These are phyloP conservation scores for Brassica hybrid DNA, from an alignment of 441 rosid species.

Conservation along the genomic window DNA sequence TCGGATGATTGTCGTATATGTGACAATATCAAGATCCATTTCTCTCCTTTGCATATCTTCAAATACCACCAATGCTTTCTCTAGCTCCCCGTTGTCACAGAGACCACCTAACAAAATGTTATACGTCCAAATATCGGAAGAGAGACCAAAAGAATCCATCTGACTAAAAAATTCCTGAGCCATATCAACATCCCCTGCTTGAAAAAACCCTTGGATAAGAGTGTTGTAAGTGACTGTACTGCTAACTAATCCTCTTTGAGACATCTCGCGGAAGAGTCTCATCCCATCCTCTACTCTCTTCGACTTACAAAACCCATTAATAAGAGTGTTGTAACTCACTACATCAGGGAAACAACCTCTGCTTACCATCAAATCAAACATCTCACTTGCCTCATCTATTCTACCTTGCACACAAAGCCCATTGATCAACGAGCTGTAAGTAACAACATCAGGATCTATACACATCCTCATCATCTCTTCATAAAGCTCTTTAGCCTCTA, in stretches of 20 bases:
- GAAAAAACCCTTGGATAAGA: too few relatives aligned
- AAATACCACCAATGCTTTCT: constrained; percentile 1
- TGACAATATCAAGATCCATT: not conserved
- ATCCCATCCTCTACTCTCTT: too few relatives aligned
- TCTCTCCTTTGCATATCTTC: constrained; percentile 1
- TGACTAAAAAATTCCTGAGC: not conserved
- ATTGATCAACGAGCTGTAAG: not conserved
- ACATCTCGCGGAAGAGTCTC: too few relatives aligned
- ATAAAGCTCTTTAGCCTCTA: not conserved
- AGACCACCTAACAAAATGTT: constrained; percentile 1
- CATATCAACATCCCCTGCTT: not conserved
- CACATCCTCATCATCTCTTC: not conserved
- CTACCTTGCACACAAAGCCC: not conserved
- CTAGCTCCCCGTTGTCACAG: constrained; percentile 13
- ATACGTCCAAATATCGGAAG: not conserved
- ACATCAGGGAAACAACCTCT: too few relatives aligned
- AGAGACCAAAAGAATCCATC: constrained; percentile 5
- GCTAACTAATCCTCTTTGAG: too few relatives aligned
- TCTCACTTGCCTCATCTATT: not conserved
- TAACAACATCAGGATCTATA: constrained; percentile 1
- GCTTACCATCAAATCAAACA: constrained; percentile 1
- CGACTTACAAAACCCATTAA: too few relatives aligned
- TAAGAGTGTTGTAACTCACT: too few relatives aligned
- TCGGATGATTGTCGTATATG: not conserved
- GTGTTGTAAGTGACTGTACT: too few relatives aligned